These are phyloP conservation scores for Eucalyptus brandiana DNA, from an alignment of 345 rosid genomes.

Conservation along the genomic window DNA sequence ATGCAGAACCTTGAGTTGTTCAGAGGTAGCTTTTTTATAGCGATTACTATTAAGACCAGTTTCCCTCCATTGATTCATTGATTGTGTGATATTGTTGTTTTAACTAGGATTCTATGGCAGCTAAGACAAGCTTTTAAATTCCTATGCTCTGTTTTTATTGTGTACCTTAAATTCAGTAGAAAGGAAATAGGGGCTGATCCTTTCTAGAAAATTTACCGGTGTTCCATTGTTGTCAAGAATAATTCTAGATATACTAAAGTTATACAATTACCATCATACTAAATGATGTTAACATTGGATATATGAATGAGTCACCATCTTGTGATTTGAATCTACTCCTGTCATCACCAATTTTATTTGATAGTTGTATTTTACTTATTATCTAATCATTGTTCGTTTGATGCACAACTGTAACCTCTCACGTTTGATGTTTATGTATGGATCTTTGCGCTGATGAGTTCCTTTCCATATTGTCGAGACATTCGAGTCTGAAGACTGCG, in stretches of 20 bases:
- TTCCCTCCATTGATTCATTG: background rate
- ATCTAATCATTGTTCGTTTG: too few relatives aligned
- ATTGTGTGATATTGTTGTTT: background rate
- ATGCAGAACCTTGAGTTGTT: conserved; percentile 74
- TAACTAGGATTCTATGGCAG: background rate
- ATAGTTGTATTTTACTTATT: too few relatives aligned
- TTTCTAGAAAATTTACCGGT: background rate
- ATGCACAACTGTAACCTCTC: too few relatives aligned
- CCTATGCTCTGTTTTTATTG: background rate
- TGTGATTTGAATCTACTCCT: background rate
- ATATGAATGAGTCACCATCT: background rate
- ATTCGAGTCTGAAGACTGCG: too few relatives aligned
- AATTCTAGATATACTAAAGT: background rate
- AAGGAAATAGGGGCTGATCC: background rate
- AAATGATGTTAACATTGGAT: background rate
- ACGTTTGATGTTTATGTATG: too few relatives aligned
- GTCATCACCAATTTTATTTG: background rate
- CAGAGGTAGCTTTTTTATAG: conserved; percentile 39
- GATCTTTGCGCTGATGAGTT: too few relatives aligned
- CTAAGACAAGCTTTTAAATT: background rate
- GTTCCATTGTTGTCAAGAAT: background rate
- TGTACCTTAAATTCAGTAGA: background rate
- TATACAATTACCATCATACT: background rate
- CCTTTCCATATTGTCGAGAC: too few relatives aligned
- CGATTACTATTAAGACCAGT: background rate